Conservation (phyloP, 179 eudicot species). For the Corrigiola litoralis region DNA sequence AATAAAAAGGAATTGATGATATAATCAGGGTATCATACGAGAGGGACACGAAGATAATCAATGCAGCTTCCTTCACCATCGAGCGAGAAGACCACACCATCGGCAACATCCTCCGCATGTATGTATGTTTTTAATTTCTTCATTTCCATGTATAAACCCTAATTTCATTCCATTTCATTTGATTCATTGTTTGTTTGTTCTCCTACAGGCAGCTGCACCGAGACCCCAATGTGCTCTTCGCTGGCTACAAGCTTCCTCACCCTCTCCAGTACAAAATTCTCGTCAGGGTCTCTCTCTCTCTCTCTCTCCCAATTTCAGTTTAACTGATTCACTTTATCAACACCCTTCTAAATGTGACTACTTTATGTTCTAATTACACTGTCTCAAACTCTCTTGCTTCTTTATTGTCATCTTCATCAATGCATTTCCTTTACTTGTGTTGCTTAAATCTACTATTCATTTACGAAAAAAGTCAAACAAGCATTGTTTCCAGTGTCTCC, state of each 20-base stretch:
- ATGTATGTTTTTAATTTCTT: not conserved
- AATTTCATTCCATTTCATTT: not conserved
- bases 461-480: too few species aligned
- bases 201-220: constrained; percentile 81
- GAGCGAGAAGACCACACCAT: constrained; percentile 96
- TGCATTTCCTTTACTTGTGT: too few species aligned
- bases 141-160: not conserved
- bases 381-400: too few species aligned
- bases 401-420: too few species aligned
- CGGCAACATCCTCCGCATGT: constrained; percentile 95
- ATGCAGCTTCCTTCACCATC: constrained; percentile 87
- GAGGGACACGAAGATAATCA: constrained; percentile 94
- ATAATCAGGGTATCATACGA: constrained; percentile 77
- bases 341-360: too few species aligned
- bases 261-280: constrained; percentile 97
- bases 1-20: not conserved
- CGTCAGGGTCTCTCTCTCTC: constrained; percentile 52
- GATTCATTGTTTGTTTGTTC: not conserved
- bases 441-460: too few species aligned
- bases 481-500: too few species aligned
- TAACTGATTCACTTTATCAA: too few species aligned
- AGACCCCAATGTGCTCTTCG: constrained; percentile 85
- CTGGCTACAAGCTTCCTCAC: constrained; percentile 98
- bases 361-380: too few species aligned
- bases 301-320: not conserved